Evolutionary conservation across 225 moss, liverwort and hornwort genomes (phyloP), one percentile per base, ranked within the genome.

Genomic region (Takakia lepidozioides): DNA sequence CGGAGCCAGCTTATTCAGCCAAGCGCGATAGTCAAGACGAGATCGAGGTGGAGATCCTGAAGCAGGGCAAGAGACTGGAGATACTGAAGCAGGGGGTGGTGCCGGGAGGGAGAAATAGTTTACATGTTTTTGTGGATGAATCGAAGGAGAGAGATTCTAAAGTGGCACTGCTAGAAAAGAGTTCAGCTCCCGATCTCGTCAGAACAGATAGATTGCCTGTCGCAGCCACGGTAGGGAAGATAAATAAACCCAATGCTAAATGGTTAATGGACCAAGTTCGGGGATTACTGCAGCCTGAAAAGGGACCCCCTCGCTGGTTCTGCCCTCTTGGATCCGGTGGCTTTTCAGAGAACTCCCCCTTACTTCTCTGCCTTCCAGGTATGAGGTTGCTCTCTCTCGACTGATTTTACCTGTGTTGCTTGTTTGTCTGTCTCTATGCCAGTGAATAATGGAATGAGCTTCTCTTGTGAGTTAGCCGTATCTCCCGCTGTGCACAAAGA

Each of bases 301-400:
- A 29, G 30, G 88, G 85, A 24, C 76, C 83, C 28, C 83, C 78
- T 4, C 65, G 75, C 52, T 93, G 93, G 93, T 65, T 83, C 20
- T 63, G 63, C 54, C 79, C 74, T 35, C 3, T 37, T 49, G 70
- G 73, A 10, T 48, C 61, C 15, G 67, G 48, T 19, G 63, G 52
- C 0, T 69, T 43, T 20, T 72, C 70, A 16, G 42, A 56, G 45
- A 81, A 85, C 65, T 75, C 75, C 15, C 88, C 88, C 30, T 54
- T 88, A 13, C 72, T 93, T 45, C 76, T 88, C 25, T 88, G 83
- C 40, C 66, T 93, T 63, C 88, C 93, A 81, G 93, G 93, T 93
- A 14, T 51, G 18, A 9, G 26, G n/a, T 30, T 51, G 32, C 19
- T 49, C 29, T 38, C 43, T 21, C 18, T 16, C 1, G 43, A n/a